Conservation (phyloP, 1,284 basidiomycete species). For the Ganoderma sinense region DNA sequence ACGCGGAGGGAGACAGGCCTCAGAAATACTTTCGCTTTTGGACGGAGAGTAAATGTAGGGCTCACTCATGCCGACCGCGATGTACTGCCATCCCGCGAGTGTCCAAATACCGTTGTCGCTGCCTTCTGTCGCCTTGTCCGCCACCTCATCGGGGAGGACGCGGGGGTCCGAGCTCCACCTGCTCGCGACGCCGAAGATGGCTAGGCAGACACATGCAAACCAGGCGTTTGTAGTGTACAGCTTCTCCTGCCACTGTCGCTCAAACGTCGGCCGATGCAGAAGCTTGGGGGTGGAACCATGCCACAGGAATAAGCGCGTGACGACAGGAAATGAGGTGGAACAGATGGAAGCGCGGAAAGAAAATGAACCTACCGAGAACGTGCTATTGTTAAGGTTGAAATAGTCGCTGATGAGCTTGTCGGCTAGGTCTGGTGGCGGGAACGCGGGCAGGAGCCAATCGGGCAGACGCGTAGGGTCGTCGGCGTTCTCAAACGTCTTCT, state of each 20-base stretch:
- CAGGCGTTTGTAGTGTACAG: constrained; percentile 50
- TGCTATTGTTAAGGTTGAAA: constrained; percentile 51
- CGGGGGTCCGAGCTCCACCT: constrained; percentile 55
- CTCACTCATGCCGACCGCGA: constrained; percentile 33
- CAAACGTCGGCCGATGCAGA: constrained; percentile 58
- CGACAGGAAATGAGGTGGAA: not conserved
- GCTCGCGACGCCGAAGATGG: constrained; percentile 58
- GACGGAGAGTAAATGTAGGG: not conserved
- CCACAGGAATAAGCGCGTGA: not conserved
- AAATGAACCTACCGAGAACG: constrained; percentile 42
- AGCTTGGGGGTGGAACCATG: constrained; percentile 35
- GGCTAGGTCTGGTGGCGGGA: constrained; percentile 63
- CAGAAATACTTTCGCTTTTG: not conserved
- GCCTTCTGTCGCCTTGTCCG: constrained; percentile 41
- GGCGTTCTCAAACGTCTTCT: constrained; percentile 60
- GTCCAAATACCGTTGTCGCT: constrained; percentile 36
- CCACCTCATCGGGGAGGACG: constrained; percentile 48
- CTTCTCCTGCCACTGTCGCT: constrained; percentile 49
- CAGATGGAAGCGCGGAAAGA: not conserved
- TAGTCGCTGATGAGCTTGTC: constrained; percentile 54
- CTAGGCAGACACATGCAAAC: constrained; percentile 57
- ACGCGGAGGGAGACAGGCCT: not conserved
- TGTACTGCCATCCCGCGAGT: constrained; percentile 36
- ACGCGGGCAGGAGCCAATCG: constrained; percentile 51
- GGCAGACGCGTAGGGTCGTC: constrained; percentile 43